Base-by-base conservation (phyloP, 2,329 filamentous ascomycete genomes). In the Pestalotiopsis sp. region DNA sequence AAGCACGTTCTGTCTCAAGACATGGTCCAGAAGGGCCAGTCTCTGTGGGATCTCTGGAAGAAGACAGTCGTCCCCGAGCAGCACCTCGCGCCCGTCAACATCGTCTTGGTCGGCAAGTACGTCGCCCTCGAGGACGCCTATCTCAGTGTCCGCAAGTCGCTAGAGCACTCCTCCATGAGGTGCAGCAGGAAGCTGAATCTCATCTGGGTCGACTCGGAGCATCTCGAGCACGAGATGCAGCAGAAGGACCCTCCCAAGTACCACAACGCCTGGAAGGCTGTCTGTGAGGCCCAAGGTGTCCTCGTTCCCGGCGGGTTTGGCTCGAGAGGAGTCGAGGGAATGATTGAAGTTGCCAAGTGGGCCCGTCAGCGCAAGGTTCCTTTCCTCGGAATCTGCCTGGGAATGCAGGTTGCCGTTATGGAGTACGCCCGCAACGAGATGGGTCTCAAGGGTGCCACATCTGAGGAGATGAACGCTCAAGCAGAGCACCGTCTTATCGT, bases 101-200 rank as follows among this genome's bases (percentile, higher is more conserved):
- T 99, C 78, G 94, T 90, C 9, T 85, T 99, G 13, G 95, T 98
- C 12, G 96, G 96, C 74, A 98, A 98, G 82, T 99, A 99, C 80
- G 91, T 91, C 25, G 89, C 90, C 66, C 89, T 95, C 4, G 90
- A 94, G 67, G 95, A 98, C 79, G 92, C 93, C 4, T 98, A 98
- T 77, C 87, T 97, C 62, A 92, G 89, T 59, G 91, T 97, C 58
- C 87, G 90, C 79, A 98, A 98, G 82, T 90, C 94, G 0, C 86
- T 98, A 3, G 95, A 98, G 81, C 95, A 98, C 81, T 90, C 93
- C 1, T 91, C 95, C 4, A 98, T 98, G 95, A 89, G 89, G 70
- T 96, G 94, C 80, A 85, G 87, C 65, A 89, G 90, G 73, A 94
- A 94, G 79, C 86, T 98, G 57, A 90, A 94, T 70, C 84, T 98